Conservation (phyloP, 805 yeast genomes). For the Scheffersomyces ergatensis region DNA sequence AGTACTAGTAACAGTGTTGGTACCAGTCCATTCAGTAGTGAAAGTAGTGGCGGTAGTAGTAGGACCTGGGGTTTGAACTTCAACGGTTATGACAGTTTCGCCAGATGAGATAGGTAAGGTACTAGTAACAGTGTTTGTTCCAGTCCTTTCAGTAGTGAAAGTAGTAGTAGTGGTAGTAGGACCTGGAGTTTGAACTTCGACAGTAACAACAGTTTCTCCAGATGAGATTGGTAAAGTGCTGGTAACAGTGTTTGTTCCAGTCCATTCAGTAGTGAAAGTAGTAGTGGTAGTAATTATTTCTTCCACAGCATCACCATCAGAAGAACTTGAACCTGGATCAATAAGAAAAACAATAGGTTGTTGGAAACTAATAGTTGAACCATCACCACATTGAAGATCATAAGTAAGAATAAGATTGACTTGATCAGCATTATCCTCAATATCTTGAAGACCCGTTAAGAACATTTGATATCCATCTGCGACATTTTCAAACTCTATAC, state of each 20-base stretch:
- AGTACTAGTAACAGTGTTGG: background rate
- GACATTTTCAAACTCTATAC: conserved; percentile 5
- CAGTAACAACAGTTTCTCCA: background rate
- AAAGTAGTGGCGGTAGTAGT: background rate
- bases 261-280: background rate
- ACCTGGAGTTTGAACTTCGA: conserved; percentile 1
- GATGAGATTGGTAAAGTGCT: background rate
- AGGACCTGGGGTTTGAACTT: background rate
- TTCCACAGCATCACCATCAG: background rate
- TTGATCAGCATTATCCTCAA: conserved; percentile 2
- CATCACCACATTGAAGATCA: conserved; percentile 9
- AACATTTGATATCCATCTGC: conserved; percentile 11
- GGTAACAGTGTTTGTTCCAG: background rate
- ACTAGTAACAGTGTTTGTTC: background rate
- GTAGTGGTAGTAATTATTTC: background rate
- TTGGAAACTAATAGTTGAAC: conserved; percentile 3
- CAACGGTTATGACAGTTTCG: background rate
- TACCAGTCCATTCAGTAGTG: no score
- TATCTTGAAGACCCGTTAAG: conserved; percentile 10
- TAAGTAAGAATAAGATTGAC: conserved; percentile 9
- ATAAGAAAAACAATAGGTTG: background rate
- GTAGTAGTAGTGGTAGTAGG: conserved; percentile 2
- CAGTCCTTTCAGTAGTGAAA: conserved; percentile 3
- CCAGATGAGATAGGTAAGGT: conserved; percentile 1
- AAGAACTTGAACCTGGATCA: background rate